Evolutionary conservation across 768 basidiomycete species (phyloP).

Genomic region (Boletus rubropictus): DNA sequence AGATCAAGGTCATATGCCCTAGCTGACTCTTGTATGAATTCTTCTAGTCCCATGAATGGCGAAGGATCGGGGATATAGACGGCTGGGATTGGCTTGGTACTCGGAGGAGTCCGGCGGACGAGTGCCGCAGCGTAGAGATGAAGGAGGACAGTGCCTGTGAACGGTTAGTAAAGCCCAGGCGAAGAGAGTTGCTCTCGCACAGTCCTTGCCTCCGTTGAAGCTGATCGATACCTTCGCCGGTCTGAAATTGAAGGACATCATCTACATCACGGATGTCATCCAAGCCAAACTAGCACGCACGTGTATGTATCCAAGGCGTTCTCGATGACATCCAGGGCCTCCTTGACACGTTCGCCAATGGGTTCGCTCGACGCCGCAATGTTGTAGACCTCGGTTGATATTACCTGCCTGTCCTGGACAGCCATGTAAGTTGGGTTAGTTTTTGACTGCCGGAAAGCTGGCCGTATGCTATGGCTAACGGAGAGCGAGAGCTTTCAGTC

Average conservation of each 20-base stretch:
- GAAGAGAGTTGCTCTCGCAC: conserved; percentile 40
- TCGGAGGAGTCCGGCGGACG: conserved; percentile 36
- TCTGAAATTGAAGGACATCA: conserved; percentile 33
- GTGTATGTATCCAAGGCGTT: conserved; percentile 69
- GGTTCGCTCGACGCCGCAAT: conserved; percentile 52
- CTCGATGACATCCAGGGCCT: conserved; percentile 81
- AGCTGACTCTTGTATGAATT: conserved; percentile 66
- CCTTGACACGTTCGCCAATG: conserved; percentile 57
- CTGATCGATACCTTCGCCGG: conserved; percentile 74
- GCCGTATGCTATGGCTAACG: conserved; percentile 2
- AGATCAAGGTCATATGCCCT: conserved; percentile 70
- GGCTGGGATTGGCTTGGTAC: conserved; percentile 48
- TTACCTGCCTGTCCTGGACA: conserved; percentile 44
- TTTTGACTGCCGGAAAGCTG: conserved; percentile 4
- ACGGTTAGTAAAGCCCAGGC: background rate
- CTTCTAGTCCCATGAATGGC: conserved; percentile 79
- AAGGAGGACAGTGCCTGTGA: conserved; percentile 85
- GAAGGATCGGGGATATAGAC: conserved; percentile 89
- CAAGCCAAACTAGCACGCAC: conserved; percentile 43
- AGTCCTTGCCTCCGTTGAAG: conserved; percentile 99
- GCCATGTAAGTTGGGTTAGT: conserved; percentile 4
- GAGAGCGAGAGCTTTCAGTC: conserved; percentile 3
- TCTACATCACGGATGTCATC: conserved; percentile 7
- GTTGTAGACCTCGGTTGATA: conserved; percentile 55
- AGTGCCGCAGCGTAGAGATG: conserved; percentile 80